These are phyloP conservation scores for Komagataea norvegica DNA, from an alignment of 1,139 yeast genomes.

Conservation along the genomic window DNA sequence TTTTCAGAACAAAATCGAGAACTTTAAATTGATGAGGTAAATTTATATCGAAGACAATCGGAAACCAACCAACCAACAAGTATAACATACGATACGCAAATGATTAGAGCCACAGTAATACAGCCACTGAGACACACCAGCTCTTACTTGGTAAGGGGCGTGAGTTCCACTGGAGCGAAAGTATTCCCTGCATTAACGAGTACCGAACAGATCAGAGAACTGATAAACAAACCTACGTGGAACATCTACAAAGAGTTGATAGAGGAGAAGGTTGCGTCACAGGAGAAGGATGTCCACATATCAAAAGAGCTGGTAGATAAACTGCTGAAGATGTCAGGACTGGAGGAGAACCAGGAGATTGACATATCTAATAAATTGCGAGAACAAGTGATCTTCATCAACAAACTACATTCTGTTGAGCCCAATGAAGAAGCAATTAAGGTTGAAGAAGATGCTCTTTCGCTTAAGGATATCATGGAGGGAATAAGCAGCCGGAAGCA, in stretches of 20 bases:
- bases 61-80: too few species aligned
- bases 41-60: too few species aligned
- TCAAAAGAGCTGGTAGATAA: slow-evolving; percentile 14
- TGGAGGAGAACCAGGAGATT: slow-evolving; percentile 29
- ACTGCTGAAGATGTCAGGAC: slow-evolving; percentile 43
- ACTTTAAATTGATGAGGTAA: too few species aligned
- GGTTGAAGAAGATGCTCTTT: slow-evolving; percentile 19
- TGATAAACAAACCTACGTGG: slow-evolving; percentile 24
- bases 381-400: slow-evolving; percentile 44
- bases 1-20: too few species aligned
- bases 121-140: too few species aligned
- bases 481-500: slow-evolving; percentile 21
- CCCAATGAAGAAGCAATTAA: slow-evolving; percentile 20
- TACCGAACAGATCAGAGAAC: slow-evolving; percentile 18
- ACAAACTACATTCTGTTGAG: slow-evolving; percentile 34
- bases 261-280: not conserved
- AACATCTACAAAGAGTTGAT: slow-evolving; percentile 22
- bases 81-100: too few species aligned
- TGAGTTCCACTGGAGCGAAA: not conserved
- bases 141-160: not conserved
- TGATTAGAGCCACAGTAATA: too few species aligned
- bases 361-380: slow-evolving; percentile 33
- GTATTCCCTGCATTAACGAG: slow-evolving; percentile 1
- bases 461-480: slow-evolving; percentile 26
- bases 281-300: slow-evolving; percentile 3